Percentiles rank a stretch among this genome's conserved stretches.
phyloP scores from a whole-genome alignment of 2,329 filamentous ascomycete species.

The Arthroderma sp. region DNA sequence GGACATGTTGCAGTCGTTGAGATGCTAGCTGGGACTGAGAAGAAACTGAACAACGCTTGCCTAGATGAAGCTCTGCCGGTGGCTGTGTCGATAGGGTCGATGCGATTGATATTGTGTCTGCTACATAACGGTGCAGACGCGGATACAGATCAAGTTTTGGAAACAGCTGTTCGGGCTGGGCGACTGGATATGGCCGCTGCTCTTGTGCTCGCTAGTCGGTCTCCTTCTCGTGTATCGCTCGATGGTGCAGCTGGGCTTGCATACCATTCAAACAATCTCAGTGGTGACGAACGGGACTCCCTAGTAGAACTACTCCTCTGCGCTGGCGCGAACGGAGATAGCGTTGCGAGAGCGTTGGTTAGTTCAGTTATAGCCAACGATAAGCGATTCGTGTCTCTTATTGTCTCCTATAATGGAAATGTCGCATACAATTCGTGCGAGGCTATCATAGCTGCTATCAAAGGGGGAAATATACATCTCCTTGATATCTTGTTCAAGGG shows the following conservation, averaged over 20 bases:
- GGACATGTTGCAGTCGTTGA: conserved; percentile 10
- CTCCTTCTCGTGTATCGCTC: conserved; percentile 39
- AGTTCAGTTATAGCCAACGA: conserved; percentile 41
- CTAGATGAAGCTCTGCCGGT: conserved; percentile 12
- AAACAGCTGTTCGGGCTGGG: conserved; percentile 20
- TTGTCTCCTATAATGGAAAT: conserved; percentile 44
- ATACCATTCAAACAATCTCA: conserved; percentile 37
- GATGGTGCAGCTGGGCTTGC: conserved; percentile 42
- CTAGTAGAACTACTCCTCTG: conserved; percentile 48
- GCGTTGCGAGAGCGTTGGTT: conserved; percentile 38
- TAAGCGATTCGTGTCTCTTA: conserved; percentile 44
- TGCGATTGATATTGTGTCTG: conserved; percentile 10
- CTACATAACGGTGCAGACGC: conserved; percentile 15
- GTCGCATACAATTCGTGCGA: conserved; percentile 43
- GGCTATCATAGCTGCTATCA: conserved; percentile 40
- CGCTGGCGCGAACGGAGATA: conserved; percentile 45
- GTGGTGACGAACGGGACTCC: conserved; percentile 40
- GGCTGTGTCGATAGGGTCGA: conserved; percentile 9
- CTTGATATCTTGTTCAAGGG: conserved; percentile 38
- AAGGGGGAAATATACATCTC: conserved; percentile 37
- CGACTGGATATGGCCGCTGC: conserved; percentile 45
- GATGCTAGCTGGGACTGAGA: conserved; percentile 12
- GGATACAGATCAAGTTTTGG: conserved; percentile 10
- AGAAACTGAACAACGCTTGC: conserved; percentile 8
- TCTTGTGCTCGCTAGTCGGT: conserved; percentile 42